Base-by-base conservation (phyloP, 192 early-diverging fungal genomes). In the Chytriomyces hyalinus region DNA sequence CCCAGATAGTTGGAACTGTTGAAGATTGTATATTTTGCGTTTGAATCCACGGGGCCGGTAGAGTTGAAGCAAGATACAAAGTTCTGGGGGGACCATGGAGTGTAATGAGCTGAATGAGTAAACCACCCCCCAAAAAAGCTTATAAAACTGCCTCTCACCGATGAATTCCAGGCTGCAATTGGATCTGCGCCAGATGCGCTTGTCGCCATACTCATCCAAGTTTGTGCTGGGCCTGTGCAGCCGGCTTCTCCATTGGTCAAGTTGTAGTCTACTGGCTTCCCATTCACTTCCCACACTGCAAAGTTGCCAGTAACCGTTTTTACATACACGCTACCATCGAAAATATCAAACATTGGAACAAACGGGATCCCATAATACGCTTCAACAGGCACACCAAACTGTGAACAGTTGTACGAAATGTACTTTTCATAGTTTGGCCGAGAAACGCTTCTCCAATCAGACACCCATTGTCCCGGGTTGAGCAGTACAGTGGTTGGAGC, bases 261-360 rank as follows among this genome's bases (percentile, higher is more conserved):
- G 49, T 59, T 71, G 48, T 72, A 78, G n/a, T 49, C 48, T 43
- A 71, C 50, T 22, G 48, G 6, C 9, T 70, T 24, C 49, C 77
- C 77, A 45, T 78, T 68, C 47, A 65, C 28, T 46, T 78, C 77
- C 77, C 77, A 78, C 57, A 78, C 3, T 4, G 61, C 77, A 65
- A 72, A 8, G 47, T 78, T 49, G 24, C 61, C 77, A 28, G 17
- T 61, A 5, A 78, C 77, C 9, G 20, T 17, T 48, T 65, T 78
- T 9, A 71, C 62, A 49, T 62, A 70, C 2, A 72, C 69, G 49
- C 36, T 26, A 4, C 48, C 61, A 26, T 78, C 77, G 36, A 28
- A 61, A 43, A 78, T 28, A 50, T 78, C 67, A 62, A 78, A 73
- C 24, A 51, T 49, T 11, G 77, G 77, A 13, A 17, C 7, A 65